Conservation (phyloP, 306 rosid genomes). For the Quercus variabilis region DNA sequence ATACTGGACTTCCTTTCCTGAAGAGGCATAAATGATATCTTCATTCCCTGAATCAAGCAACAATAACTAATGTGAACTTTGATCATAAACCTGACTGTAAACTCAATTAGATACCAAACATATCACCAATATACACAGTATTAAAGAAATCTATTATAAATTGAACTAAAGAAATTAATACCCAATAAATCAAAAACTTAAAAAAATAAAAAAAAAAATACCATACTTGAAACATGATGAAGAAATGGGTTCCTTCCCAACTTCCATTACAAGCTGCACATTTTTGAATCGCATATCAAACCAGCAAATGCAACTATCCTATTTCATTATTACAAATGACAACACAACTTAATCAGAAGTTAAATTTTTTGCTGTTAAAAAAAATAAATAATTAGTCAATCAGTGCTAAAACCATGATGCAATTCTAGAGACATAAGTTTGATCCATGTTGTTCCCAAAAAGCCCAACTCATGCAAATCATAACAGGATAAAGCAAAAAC, state of each 20-base stretch:
- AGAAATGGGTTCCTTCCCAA: conserved; percentile 15
- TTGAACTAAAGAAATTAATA: neutral
- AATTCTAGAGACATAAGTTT: too few species aligned
- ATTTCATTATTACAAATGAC: too few species aligned
- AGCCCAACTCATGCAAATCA: too few species aligned
- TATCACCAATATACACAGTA: neutral
- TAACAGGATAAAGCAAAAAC: too few species aligned
- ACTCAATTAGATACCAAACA: neutral
- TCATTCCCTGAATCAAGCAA: conserved; percentile 68
- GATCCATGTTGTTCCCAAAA: too few species aligned
- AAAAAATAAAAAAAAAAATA: neutral
- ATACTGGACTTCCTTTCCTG: conserved; percentile 78
- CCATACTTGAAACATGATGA: conserved; percentile 77
- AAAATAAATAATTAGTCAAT: too few species aligned
- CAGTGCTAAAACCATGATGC: too few species aligned
- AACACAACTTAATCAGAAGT: too few species aligned
- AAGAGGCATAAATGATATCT: conserved; percentile 63
- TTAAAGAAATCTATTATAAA: neutral
- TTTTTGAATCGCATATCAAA: too few species aligned
- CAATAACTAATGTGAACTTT: conserved; percentile 1
- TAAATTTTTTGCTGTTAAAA: too few species aligned
- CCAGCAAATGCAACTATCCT: too few species aligned
- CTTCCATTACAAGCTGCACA: too few species aligned
- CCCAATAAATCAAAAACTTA: neutral
- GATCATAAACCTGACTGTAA: neutral